Base-by-base conservation (phyloP, 441 rosid species). In the Flueggea neowawraea region DNA sequence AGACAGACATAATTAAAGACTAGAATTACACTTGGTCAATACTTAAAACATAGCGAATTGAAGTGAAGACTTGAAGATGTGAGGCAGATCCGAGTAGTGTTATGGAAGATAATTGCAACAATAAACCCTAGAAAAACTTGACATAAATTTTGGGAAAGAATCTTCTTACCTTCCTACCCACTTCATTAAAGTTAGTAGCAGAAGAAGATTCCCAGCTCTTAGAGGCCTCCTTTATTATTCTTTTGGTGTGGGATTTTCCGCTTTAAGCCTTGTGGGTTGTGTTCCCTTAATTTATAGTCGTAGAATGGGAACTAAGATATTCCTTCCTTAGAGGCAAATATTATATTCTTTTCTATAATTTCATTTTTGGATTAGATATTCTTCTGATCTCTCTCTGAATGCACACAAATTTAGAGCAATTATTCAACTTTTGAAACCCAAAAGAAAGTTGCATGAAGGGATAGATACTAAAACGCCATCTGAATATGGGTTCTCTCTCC, bases 101-200 rank as follows among this genome's bases (percentile, higher is more conserved):
- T 39, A 56, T 12, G 50, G 45, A 68, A 43, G 31, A 52, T 28
- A 32, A 36, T 10, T 56, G 62, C 59, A 65, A 41, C 52, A 6
- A 8, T 14, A 59, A 17, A 50, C 6, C 11, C 5, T 59, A 17
- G 47, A n/a, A 57, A 56, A 62, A 15, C 39, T 9, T 52, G 15
- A 16, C 11, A 45, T 9, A 50, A 31, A 9, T 5, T 22, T 17
- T 17, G 5, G 56, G 55, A 62, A 78, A 79, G 98, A 87, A 91
- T 89, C 91, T 86, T 75, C 67, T 78, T 83, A 84, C 86, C 96
- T 89, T 91, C 83, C 78, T 41, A 64, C 71, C 87, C 93, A 89
- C 84, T 84, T 87, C 92, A 87, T 71, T 87, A 85, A 85, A 87
- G 89, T 54, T 73, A 78, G 61, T 76, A 81, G 87, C 80, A 73